phyloP scores from a whole-genome alignment of 768 basidiomycete species.

The Epithele typhae region DNA sequence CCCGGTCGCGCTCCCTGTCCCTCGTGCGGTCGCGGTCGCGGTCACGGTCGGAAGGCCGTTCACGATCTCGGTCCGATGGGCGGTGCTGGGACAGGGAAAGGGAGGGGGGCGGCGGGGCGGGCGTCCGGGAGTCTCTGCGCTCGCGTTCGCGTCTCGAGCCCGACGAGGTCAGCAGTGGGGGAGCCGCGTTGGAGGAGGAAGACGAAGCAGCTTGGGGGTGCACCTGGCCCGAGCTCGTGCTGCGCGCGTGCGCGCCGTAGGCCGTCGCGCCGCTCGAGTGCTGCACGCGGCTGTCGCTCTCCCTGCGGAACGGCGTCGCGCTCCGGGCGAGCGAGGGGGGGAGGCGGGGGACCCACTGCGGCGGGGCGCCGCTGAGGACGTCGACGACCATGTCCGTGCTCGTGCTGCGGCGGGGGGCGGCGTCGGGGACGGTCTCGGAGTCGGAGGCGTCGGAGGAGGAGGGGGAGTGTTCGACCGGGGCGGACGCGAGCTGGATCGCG shows the following conservation, averaged over 20 bases:
- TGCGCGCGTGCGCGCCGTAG: too few relatives aligned
- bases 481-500: constrained; percentile 7
- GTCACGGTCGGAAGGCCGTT: too few relatives aligned
- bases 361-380: constrained; percentile 13
- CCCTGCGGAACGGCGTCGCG: neutral
- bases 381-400: constrained; percentile 10
- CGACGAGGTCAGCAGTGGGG: too few relatives aligned
- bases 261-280: neutral
- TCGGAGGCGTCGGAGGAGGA: constrained; percentile 12
- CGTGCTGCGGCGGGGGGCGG: constrained; percentile 10
- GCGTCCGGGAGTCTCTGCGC: too few relatives aligned
- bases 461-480: constrained; percentile 3
- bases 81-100: neutral
- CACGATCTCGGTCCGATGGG: too few relatives aligned
- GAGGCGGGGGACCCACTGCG: constrained; percentile 1
- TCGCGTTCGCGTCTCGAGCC: too few relatives aligned
- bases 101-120: neutral
- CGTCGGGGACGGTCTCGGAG: constrained; percentile 15
- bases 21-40: neutral
- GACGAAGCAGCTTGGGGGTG: too few relatives aligned
- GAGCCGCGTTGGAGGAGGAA: too few relatives aligned
- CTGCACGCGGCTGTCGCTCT: neutral
- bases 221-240: too few relatives aligned
- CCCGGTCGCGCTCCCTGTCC: constrained; percentile 1
- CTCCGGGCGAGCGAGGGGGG: too few relatives aligned